A percentile compares a stretch with the other conserved stretches of the same genome.
phyloP scores from a whole-genome alignment of 2,329 filamentous ascomycete genomes.

The Fusarium nodosum region DNA sequence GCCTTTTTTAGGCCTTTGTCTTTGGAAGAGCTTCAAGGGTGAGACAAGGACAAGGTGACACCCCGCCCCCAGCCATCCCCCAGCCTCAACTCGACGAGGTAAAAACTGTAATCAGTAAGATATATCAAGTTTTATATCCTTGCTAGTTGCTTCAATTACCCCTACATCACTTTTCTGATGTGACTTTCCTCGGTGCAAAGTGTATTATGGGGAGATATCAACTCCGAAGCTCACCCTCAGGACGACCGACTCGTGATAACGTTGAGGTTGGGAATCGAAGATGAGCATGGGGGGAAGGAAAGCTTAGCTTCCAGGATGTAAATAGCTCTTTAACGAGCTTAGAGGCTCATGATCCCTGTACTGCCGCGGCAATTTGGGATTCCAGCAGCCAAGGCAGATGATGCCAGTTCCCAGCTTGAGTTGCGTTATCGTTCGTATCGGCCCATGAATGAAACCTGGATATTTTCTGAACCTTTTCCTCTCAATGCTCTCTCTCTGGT shows the following conservation, averaged over 20 bases:
- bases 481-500: constrained; percentile 15
- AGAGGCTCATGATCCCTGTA: constrained; percentile 39
- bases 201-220: constrained; percentile 27
- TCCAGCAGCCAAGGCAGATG: constrained; percentile 11
- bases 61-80: constrained; percentile 45
- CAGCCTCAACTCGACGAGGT: constrained; percentile 38
- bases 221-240: constrained; percentile 16
- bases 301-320: constrained; percentile 22
- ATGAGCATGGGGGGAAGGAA: constrained; percentile 18
- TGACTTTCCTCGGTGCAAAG: constrained; percentile 30
- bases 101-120: constrained; percentile 21
- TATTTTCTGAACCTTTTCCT: constrained; percentile 26
- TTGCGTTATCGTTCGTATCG: constrained; percentile 26
- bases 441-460: constrained; percentile 29
- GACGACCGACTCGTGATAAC: constrained; percentile 6
- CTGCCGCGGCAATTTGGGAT: not conserved
- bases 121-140: constrained; percentile 37
- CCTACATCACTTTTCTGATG: constrained; percentile 23
- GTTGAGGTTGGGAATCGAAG: constrained; percentile 39
- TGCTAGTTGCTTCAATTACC: constrained; percentile 33
- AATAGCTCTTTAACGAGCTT: constrained; percentile 22
- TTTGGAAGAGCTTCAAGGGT: constrained; percentile 26
- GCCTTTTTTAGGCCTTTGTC: constrained; percentile 38
- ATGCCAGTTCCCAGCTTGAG: constrained; percentile 24
- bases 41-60: constrained; percentile 22